Percentiles rank a stretch among this genome's conserved stretches.
Conservation (phyloP, 2,329 filamentous ascomycete species). For the Albophoma yamanashiensis region DNA sequence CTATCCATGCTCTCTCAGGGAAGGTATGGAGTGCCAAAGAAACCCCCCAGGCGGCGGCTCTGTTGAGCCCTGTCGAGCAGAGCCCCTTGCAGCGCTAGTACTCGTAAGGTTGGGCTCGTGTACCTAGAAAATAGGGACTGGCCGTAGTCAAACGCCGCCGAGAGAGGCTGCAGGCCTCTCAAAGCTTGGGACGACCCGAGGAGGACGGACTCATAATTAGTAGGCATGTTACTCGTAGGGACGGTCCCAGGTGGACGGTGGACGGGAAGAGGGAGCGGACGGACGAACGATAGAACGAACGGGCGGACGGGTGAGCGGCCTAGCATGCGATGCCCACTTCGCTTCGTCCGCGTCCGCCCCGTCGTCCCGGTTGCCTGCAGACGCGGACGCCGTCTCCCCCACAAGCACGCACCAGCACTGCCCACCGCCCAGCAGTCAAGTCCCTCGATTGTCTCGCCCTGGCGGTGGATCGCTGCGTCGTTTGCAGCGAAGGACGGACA, state of each 20-base stretch:
- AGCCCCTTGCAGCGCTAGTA: neutral
- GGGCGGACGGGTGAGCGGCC: neutral
- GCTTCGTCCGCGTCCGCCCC: neutral
- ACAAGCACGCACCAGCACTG: constrained; percentile 1
- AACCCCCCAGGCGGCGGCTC: neutral
- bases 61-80: neutral
- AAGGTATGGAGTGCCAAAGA: too few relatives aligned
- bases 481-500: neutral
- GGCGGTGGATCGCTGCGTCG: constrained; percentile 1
- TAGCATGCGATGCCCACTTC: neutral
- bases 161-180: neutral
- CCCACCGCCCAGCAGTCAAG: neutral
- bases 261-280: neutral
- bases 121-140: neutral
- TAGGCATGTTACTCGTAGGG: neutral
- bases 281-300: neutral
- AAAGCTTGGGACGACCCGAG: neutral
- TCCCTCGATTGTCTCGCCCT: neutral
- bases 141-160: neutral
- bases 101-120: neutral
- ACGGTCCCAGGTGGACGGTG: neutral
- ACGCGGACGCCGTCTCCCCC: neutral
- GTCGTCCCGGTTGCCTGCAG: neutral
- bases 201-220: too few relatives aligned
- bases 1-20: too few relatives aligned